Evolutionary conservation across 805 yeast species (phyloP), one percentile per base, ranked within the genome.

Genomic region (Starmerella kuoi): DNA sequence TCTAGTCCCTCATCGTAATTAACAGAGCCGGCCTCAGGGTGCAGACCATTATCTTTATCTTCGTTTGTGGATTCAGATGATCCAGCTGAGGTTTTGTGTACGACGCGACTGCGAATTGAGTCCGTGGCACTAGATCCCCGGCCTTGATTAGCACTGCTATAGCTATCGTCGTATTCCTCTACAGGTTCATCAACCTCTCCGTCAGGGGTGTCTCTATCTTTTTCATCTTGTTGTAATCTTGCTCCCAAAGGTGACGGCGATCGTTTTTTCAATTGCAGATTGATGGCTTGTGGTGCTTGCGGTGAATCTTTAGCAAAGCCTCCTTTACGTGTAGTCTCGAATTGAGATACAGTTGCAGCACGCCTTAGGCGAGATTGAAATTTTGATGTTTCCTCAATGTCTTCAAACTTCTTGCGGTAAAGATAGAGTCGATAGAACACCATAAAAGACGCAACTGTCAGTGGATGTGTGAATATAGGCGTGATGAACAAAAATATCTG

Each of bases 371-470:
- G 74, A 59, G 77, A 80, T 58, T 87, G 81, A 45, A 74, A 58
- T 55, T 80, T 82, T n/a, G 96, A 83, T 40, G 71, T 70, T 45
- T 69, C 74, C 47, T 79, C 79, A 58, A 91, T 87, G 51, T 79
- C 75, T 57, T 84, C 88, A 61, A 91, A 85, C 52, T 79, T 72
- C 50, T 84, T 73, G 58, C 86, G 94, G 61, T 83, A 91, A 84
- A 94, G 82, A 58, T 82, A 83, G 35, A 91, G 65, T 38, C 98
- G 70, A 8, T 87, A 65, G 48, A 84, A 74, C 7, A 85, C 77
- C 27, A 91, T 64, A 1, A 73, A 70, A 0, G 94, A 75, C 58
- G 91, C 94, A 41, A 93, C 83, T 56, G 79, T 79, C 18, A 91
- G 82, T 1, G 97, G 97, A 0, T 94, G 86, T 3, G 93, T 73